Conservation (phyloP, 2,329 filamentous ascomycete species). For the Venturia aucupariae region DNA sequence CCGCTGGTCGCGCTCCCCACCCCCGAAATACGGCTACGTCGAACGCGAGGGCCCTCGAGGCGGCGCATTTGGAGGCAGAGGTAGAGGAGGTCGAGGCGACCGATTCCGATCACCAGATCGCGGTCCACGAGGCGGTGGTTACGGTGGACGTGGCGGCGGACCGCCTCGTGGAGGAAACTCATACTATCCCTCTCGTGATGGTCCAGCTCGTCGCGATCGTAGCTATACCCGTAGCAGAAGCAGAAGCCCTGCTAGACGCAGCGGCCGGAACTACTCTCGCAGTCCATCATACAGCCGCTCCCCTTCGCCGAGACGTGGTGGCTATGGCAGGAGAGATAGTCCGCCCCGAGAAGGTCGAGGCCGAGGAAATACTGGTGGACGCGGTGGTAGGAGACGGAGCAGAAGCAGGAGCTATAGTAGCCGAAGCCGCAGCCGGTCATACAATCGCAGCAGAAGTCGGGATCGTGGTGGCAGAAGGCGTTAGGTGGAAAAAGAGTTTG, state of each 20-base stretch:
- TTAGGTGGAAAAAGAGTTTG: neutral
- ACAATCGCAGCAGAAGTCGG: slow-evolving; percentile 12
- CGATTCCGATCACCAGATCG: slow-evolving; percentile 2
- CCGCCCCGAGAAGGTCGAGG: slow-evolving; percentile 13
- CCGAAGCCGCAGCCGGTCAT: slow-evolving; percentile 11
- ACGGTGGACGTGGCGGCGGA: slow-evolving; percentile 8
- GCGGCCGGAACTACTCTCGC: slow-evolving; percentile 19
- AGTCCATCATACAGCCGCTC: slow-evolving; percentile 22
- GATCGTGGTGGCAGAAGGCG: slow-evolving; percentile 5
- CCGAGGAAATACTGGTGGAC: slow-evolving; percentile 13
- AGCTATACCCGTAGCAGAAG: slow-evolving; percentile 11
- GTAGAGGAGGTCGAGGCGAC: slow-evolving; percentile 13
- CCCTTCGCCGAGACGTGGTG: slow-evolving; percentile 20
- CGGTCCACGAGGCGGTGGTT: neutral
- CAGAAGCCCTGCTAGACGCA: slow-evolving; percentile 6
- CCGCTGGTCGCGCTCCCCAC: slow-evolving; percentile 73
- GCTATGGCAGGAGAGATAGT: slow-evolving; percentile 31
- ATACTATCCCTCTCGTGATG: neutral
- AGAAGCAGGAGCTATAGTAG: slow-evolving; percentile 24
- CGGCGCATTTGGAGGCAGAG: slow-evolving; percentile 18
- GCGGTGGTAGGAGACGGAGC: slow-evolving; percentile 22
- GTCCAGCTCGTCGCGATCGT: neutral
- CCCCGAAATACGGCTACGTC: slow-evolving; percentile 30
- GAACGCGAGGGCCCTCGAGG: slow-evolving; percentile 19
- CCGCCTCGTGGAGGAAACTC: slow-evolving; percentile 1